phyloP scores from a whole-genome alignment of 805 yeast genomes.

The Wickerhamomyces subpelliculosus region DNA sequence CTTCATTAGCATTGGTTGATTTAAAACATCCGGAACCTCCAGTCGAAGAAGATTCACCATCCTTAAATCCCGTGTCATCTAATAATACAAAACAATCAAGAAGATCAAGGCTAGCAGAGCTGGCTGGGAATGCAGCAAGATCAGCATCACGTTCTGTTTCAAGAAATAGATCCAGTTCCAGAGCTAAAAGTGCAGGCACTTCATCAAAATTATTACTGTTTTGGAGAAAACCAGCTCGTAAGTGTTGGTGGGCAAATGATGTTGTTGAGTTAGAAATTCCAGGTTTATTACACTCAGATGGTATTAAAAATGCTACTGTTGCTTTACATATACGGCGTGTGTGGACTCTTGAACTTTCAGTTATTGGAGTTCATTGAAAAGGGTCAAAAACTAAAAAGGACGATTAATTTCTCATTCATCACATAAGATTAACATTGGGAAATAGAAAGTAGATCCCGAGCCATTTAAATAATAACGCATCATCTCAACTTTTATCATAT shows the following conservation, averaged over 20 bases:
- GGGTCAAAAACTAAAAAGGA: background rate
- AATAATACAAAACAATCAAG: conserved; percentile 31
- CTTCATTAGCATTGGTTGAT: conserved; percentile 71
- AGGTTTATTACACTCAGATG: conserved; percentile 24
- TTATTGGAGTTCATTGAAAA: conserved; percentile 63
- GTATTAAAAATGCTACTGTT: conserved; percentile 33
- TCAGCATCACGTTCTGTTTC: conserved; percentile 55
- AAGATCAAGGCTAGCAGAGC: conserved; percentile 50
- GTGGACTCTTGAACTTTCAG: conserved; percentile 93
- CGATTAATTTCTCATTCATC: too few relatives aligned
- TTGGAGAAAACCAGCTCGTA: conserved; percentile 97
- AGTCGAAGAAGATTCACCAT: conserved; percentile 25
- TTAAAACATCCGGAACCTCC: conserved; percentile 30
- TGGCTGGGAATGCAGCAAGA: conserved; percentile 50
- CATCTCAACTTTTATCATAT: too few relatives aligned
- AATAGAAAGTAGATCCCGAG: too few relatives aligned
- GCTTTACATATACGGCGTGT: conserved; percentile 86
- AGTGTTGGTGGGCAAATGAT: conserved; percentile 94
- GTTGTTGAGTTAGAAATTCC: conserved; percentile 37
- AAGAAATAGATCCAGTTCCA: conserved; percentile 34
- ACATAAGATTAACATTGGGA: too few relatives aligned
- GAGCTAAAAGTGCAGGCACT: conserved; percentile 30
- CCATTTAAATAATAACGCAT: too few relatives aligned
- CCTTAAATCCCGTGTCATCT: conserved; percentile 37
- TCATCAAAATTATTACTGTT: conserved; percentile 70